phyloP scores from a whole-genome alignment of 2,329 filamentous ascomycete genomes.

The Colletotrichum sp. region DNA sequence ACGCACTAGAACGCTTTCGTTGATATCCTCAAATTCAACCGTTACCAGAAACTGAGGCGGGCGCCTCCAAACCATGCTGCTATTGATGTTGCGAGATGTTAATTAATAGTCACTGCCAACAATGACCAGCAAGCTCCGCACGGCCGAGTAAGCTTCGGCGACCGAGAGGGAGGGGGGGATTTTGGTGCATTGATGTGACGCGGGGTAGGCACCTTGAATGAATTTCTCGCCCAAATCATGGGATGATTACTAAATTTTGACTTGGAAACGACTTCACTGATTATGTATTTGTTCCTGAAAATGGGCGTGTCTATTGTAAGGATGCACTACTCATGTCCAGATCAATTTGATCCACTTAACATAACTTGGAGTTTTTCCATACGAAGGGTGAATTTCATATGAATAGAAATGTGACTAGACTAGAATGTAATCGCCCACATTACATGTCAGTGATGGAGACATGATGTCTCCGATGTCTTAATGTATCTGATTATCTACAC shows the following conservation, averaged over 20 bases:
- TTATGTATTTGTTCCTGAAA: not conserved
- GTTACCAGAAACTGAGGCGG: not conserved
- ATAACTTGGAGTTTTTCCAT: too few relatives aligned
- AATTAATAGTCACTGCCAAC: not conserved
- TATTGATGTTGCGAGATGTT: not conserved
- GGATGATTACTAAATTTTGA: not conserved
- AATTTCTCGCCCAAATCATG: not conserved
- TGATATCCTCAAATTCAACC: not conserved
- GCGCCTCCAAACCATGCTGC: not conserved
- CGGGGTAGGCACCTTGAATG: not conserved
- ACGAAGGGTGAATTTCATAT: too few relatives aligned
- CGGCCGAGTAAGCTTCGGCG: not conserved
- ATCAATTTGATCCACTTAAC: too few relatives aligned
- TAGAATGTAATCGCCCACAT: fast-evolving
- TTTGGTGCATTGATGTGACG: not conserved
- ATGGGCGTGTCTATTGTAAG: fast-evolving
- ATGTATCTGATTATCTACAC: fast-evolving
- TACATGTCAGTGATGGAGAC: not conserved
- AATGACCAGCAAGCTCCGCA: not conserved
- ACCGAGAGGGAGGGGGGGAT: not conserved
- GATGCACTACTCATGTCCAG: fast-evolving
- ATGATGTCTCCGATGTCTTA: not conserved
- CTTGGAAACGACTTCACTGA: not conserved
- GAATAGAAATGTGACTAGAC: too few relatives aligned
- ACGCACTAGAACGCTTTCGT: not conserved